Conservation (phyloP, 176 grass and related monocot species). For the Canna indica region DNA sequence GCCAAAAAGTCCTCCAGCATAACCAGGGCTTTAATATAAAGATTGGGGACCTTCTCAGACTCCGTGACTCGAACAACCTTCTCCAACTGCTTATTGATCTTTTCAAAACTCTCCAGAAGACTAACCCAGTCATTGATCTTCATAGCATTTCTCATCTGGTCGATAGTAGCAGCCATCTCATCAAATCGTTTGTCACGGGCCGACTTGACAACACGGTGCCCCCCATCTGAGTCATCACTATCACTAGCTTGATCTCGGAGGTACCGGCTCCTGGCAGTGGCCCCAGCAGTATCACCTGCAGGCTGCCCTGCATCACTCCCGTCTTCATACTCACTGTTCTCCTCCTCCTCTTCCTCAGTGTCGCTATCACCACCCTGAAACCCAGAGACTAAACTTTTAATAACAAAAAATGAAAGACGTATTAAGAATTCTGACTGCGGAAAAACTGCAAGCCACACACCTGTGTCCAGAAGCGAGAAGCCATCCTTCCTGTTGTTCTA, state of each 20-base stretch:
- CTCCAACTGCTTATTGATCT: slow-evolving; percentile 93
- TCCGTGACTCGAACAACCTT: slow-evolving; percentile 86
- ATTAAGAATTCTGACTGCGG: background rate
- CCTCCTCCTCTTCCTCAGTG: slow-evolving; percentile 60
- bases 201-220: slow-evolving; percentile 60
- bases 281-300: background rate
- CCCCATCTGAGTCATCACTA: slow-evolving; percentile 66
- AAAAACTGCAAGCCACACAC: slow-evolving; percentile 9
- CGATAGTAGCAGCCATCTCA: slow-evolving; percentile 68
- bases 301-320: slow-evolving; percentile 7
- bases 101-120: slow-evolving; percentile 70
- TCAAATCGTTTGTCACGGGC: slow-evolving; percentile 72
- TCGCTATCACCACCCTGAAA: slow-evolving; percentile 61
- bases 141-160: slow-evolving; percentile 93
- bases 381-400: too few species aligned
- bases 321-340: slow-evolving; percentile 19
- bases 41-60: slow-evolving; percentile 53
- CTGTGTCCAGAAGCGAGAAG: slow-evolving; percentile 82
- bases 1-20: slow-evolving; percentile 81
- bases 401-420: too few species aligned
- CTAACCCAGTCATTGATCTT: slow-evolving; percentile 98
- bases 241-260: slow-evolving; percentile 34
- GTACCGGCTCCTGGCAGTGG: slow-evolving; percentile 32
- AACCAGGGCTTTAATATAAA: slow-evolving; percentile 81
- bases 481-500: slow-evolving; percentile 33